phyloP scores from a whole-genome alignment of 139 green algal genomes.

The Nannochloris sp. region DNA sequence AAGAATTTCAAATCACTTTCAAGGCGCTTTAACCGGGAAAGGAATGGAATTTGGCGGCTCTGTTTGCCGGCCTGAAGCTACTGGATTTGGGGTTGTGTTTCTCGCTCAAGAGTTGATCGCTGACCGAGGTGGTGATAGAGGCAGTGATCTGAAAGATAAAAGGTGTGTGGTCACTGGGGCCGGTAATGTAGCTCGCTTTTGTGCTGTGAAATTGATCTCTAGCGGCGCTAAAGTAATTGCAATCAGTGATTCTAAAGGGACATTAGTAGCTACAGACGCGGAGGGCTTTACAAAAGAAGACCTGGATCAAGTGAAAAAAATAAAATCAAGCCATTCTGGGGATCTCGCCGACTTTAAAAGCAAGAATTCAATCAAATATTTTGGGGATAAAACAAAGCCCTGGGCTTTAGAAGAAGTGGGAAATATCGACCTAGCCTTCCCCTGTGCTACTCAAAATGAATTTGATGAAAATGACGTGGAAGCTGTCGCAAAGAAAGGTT shows the following conservation, averaged over 20 bases:
- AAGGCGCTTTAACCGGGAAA: slow-evolving; percentile 69
- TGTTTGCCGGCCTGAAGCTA: slow-evolving; percentile 74
- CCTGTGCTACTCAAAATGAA: slow-evolving; percentile 69
- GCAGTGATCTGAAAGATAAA: slow-evolving; percentile 19
- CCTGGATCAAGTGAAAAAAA: slow-evolving; percentile 26
- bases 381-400: slow-evolving; percentile 44
- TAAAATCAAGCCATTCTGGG: slow-evolving; percentile 23
- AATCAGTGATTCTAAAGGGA: slow-evolving; percentile 42
- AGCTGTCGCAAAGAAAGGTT: slow-evolving; percentile 48
- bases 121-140: slow-evolving; percentile 13
- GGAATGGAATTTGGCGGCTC: slow-evolving; percentile 60
- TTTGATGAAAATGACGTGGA: slow-evolving; percentile 44
- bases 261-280: slow-evolving; percentile 21
- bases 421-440: slow-evolving; percentile 61
- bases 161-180: slow-evolving; percentile 31
- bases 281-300: slow-evolving; percentile 59
- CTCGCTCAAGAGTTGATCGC: slow-evolving; percentile 52
- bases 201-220: background rate
- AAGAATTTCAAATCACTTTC: slow-evolving; percentile 51
- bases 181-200: slow-evolving; percentile 46
- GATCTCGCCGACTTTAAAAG: slow-evolving; percentile 13
- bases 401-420: slow-evolving; percentile 42
- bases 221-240: slow-evolving; percentile 54
- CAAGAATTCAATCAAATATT: slow-evolving; percentile 33
- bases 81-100: slow-evolving; percentile 75